A percentile compares a stretch with the other conserved stretches of the same genome.
phyloP scores from a whole-genome alignment of 2,329 filamentous ascomycete species.

The Fusarium graminum region DNA sequence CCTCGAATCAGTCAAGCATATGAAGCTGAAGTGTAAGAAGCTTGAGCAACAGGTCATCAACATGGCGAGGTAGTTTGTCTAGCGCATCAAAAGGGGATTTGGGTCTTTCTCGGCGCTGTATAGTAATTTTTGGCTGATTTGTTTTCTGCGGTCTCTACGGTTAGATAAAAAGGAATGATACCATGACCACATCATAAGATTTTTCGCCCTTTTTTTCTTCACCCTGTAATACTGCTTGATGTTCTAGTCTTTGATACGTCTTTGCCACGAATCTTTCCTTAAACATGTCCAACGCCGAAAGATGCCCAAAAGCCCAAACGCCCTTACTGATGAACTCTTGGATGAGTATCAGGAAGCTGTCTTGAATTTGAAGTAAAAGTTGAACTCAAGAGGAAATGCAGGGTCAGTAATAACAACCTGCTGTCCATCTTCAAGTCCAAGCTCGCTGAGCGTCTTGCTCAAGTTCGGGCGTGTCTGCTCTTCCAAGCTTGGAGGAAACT shows the following conservation, averaged over 20 bases:
- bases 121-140: constrained; percentile 40
- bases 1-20: constrained; percentile 84
- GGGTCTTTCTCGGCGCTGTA: constrained; percentile 44
- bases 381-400: constrained; percentile 81
- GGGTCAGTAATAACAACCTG: constrained; percentile 94
- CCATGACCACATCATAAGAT: constrained; percentile 49
- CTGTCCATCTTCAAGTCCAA: constrained; percentile 81
- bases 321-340: constrained; percentile 23
- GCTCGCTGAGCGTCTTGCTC: constrained; percentile 78
- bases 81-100: constrained; percentile 27
- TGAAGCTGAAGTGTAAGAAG: constrained; percentile 86
- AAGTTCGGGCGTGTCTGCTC: constrained; percentile 88
- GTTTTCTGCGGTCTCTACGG: constrained; percentile 45
- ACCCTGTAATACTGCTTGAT: constrained; percentile 51
- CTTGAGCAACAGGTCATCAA: constrained; percentile 78
- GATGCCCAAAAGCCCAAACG: constrained; percentile 45
- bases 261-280: constrained; percentile 16
- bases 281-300: constrained; percentile 48
- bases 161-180: constrained; percentile 54
- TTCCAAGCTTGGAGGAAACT: constrained; percentile 83
- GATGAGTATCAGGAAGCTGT: constrained; percentile 23
- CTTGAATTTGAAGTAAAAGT: constrained; percentile 66
- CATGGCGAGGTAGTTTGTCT: constrained; percentile 65
- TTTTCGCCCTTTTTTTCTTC: constrained; percentile 21
- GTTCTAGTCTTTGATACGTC: constrained; percentile 39